These are phyloP conservation scores for Yarrowia porcina DNA, from an alignment of 805 yeast species.

Conservation along the genomic window DNA sequence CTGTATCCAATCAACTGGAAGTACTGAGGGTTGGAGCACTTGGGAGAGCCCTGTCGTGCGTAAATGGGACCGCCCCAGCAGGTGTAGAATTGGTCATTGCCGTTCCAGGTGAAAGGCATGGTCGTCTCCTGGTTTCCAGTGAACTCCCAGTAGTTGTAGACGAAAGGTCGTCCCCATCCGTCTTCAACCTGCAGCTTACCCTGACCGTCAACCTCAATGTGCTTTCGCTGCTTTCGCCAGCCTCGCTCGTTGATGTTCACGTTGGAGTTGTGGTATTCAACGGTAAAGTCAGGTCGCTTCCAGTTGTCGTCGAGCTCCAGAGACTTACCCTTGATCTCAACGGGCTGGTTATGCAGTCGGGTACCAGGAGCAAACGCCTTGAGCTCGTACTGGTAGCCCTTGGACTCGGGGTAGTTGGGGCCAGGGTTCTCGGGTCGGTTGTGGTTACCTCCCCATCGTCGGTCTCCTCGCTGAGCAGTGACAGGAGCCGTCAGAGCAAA, in stretches of 20 bases:
- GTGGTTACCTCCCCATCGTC: neutral
- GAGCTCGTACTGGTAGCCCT: conserved; percentile 13
- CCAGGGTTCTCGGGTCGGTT: neutral
- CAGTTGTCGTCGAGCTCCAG: neutral
- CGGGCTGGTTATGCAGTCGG: neutral
- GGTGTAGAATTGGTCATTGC: neutral
- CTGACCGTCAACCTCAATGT: neutral
- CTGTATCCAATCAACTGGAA: conserved; percentile 15
- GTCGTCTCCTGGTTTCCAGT: conserved; percentile 13
- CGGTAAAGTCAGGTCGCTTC: neutral
- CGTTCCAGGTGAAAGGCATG: conserved; percentile 12
- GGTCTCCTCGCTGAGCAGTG: conserved; percentile 13
- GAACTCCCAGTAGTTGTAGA: conserved; percentile 3
- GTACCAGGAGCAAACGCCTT: conserved; percentile 3
- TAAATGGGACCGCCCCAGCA: neutral
- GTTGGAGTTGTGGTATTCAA: conserved; percentile 14
- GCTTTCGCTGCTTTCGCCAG: conserved; percentile 7
- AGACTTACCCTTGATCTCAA: neutral
- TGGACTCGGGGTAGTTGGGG: conserved; percentile 6
- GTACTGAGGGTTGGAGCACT: neutral
- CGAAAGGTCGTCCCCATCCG: conserved; percentile 16
- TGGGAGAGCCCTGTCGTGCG: conserved; percentile 3
- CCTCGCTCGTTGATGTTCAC: conserved; percentile 13
- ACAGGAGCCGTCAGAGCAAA: conserved; percentile 13
- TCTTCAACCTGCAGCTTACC: neutral